These are phyloP conservation scores for Erodium trifolium DNA, from an alignment of 441 rosid species.

Conservation along the genomic window DNA sequence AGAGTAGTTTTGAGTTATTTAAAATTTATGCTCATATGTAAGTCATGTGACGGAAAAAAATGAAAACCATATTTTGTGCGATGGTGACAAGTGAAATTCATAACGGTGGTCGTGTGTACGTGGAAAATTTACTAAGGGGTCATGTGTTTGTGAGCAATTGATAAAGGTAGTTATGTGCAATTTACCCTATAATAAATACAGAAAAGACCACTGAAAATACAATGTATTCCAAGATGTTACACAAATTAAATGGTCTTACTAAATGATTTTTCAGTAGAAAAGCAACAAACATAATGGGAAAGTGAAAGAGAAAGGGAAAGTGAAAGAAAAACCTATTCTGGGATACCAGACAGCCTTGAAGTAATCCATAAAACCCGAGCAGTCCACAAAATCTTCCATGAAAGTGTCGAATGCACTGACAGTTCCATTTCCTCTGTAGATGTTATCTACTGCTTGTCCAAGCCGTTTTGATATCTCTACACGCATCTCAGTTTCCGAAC, in stretches of 20 bases:
- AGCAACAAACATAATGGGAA: not conserved
- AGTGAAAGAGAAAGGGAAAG: not conserved
- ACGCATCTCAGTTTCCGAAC: conserved; percentile 34
- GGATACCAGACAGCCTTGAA: conserved; percentile 43
- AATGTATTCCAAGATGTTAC: not conserved
- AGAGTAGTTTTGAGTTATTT: too few relatives aligned
- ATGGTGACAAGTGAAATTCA: too few relatives aligned
- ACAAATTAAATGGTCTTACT: not conserved
- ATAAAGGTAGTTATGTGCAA: too few relatives aligned
- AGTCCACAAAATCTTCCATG: conserved; percentile 44
- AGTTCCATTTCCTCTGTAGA: conserved; percentile 27
- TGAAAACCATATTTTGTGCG: too few relatives aligned
- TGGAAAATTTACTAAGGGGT: too few relatives aligned
- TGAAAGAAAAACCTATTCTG: conserved; percentile 26
- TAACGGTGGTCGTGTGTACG: too few relatives aligned
- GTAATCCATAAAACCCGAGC: conserved; percentile 37
- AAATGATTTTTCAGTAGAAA: not conserved
- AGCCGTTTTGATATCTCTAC: conserved; percentile 43
- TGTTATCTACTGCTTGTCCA: conserved; percentile 34
- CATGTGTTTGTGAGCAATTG: too few relatives aligned
- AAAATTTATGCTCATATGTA: too few relatives aligned
- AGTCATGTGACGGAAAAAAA: too few relatives aligned
- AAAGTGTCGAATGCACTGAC: conserved; percentile 37
- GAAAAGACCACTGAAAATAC: too few relatives aligned
- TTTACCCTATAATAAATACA: too few relatives aligned